Percentiles rank a stretch among this genome's conserved stretches.
phyloP scores from a whole-genome alignment of 2,329 filamentous ascomycete species.

The Botrytis elliptica region DNA sequence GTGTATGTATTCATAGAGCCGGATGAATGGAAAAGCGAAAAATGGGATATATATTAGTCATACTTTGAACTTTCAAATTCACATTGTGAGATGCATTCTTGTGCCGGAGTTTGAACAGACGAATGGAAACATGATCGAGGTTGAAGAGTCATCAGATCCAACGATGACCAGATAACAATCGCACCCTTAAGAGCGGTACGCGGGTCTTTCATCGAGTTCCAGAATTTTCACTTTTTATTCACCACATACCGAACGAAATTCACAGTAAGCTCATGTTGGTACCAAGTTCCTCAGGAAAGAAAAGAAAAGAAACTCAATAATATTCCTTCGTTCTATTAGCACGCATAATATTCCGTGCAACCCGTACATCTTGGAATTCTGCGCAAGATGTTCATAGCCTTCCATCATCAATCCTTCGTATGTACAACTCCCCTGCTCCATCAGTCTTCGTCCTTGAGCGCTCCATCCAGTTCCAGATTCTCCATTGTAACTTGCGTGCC shows the following conservation, averaged over 20 bases:
- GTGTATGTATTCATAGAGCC: conserved; percentile 10
- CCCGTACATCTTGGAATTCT: conserved; percentile 6
- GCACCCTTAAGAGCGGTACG: background rate
- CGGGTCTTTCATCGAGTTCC: background rate
- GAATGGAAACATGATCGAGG: background rate
- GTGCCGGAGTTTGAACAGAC: background rate
- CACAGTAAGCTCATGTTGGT: background rate
- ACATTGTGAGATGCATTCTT: background rate
- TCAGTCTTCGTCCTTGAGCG: background rate
- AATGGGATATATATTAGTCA: conserved; percentile 3
- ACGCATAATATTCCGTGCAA: conserved; percentile 16
- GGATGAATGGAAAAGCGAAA: background rate
- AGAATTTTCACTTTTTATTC: background rate
- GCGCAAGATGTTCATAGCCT: conserved; percentile 2
- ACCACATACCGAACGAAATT: background rate
- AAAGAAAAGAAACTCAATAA: conserved; percentile 15
- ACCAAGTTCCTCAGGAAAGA: background rate
- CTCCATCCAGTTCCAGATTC: background rate
- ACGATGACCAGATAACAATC: background rate
- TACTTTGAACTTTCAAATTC: background rate
- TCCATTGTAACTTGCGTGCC: conserved; percentile 1
- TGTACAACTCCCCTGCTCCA: conserved; percentile 23
- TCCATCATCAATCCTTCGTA: conserved; percentile 18
- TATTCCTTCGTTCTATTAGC: conserved; percentile 17
- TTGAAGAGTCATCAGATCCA: too few relatives aligned